Base-by-base conservation (phyloP, 768 basidiomycete genomes). In the Rhizopogon vesiculosus region DNA sequence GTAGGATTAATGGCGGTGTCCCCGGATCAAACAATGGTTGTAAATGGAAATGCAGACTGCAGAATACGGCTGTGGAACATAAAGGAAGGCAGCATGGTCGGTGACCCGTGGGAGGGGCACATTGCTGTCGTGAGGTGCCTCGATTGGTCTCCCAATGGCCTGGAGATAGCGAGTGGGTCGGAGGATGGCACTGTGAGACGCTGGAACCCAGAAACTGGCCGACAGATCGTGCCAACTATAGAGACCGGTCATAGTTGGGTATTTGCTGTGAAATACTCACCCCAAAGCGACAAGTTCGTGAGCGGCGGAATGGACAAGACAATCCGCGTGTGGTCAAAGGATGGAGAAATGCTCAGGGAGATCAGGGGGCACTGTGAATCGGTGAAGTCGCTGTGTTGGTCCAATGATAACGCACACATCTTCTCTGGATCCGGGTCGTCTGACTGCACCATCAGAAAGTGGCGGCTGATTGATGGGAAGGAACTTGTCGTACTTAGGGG, bases 61-160 rank as follows among this genome's bases (percentile, higher is more conserved):
- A 45, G 10, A n/a, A 16, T 45, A 31, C n/a, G 45, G n/a, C n/a
- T 29, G 5, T 45, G 45, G 45, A 29, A 45, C 9, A 31, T 45
- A n/a, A 31, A 6, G 6, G n/a, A 31, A 16, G 45, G 28, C 5
- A 45, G 29, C 10, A 0, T 31, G n/a, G 10, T 45, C 5, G 45
- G 45, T 2, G 6, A 45, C 9, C 29, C n/a, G 5, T 45, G 29
- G 45, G n/a, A 45, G 10, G 44, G 45, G n/a, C 48, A 59, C 22
- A 52, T n/a, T 1, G 41, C 12, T 3, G 8, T 50, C 1, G 51
- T 57, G 8, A 18, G 10, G 9, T 33, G 49, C 15, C 25, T 61
- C 9, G 59, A 49, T 18, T 59, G 63, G 33, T 59, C 64, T 19
- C 39, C 42, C 5, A 48, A 61, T 43, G 53, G 57, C 13, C 56